Base-by-base conservation (phyloP, 345 rosid genomes). In the Eucalyptus cloeziana region DNA sequence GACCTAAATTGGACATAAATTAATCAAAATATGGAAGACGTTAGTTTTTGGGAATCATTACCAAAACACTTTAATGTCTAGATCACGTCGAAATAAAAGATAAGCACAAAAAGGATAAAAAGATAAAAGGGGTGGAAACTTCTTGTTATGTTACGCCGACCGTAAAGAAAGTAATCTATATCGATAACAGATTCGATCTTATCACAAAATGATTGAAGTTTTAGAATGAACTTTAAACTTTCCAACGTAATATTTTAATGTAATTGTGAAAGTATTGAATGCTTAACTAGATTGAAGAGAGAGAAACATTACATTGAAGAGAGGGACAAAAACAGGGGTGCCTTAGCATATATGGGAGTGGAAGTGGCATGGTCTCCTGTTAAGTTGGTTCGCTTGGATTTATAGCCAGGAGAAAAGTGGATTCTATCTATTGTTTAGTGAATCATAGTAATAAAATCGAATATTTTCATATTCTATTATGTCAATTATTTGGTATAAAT, bases 191-290 rank as follows among this genome's bases (percentile, higher is more conserved):
- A 60, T 60, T 12, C 16, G 27, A 27, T 6, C 69, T 60, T 27
- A 60, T 60, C 14, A 0, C 33, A 27, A 62, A 62, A 30, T 27
- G 17, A 13, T 62, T 33, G 6, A 27, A 27, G 30, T 27, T 60
- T 13, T 60, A 60, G 4, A 3, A 60, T 5, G 15, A 25, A 62
- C 69, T 62, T 62, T 27, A 62, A 62, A 62, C 31, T 62, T 27
- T 12, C 17, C 0, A 12, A 2, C 2, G 4, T 0, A 62, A 6
- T 62, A 62, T 62, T 27, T 27, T 30, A 62, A 62, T 13, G 1
- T 62, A 30, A 27, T 33, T 6, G 14, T 27, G 69, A 13, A 62
- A 62, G 33, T 62, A 30, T 1, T 12, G 69, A 62, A 30, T 14
- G 15, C 14, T 7, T 13, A 27, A 62, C 69, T 30, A 62, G 33